Base-by-base conservation (phyloP, 768 basidiomycete genomes). In the Astraeus odoratus region DNA sequence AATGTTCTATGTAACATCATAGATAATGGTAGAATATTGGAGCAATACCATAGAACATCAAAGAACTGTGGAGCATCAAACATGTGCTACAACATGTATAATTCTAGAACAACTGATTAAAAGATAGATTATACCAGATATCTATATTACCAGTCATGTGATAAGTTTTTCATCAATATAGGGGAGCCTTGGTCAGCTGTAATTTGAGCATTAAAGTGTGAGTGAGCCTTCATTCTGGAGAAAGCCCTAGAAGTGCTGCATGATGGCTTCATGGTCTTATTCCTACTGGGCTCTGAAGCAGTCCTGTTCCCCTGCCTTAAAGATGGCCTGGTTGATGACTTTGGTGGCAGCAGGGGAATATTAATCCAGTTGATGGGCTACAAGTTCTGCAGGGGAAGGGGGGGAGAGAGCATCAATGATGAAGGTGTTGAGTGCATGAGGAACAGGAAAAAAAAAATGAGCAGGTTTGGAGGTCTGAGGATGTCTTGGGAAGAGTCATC, bases 401-500 rank as follows among this genome's bases (percentile, higher is more conserved):
- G 42, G 42, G 10, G 25, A 12, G 3, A 36, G 10, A 40, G 18
- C 16, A 51, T 24, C 36, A 49, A 40, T 0, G 18, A 35, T 18
- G 4, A 0, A 31, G 57, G 46, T 3, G n/a, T n/a, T n/a, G n/a
- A n/a, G n/a, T 45, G 33, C 3, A 12, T 22, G 5, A 51, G 52
- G 31, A 55, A 46, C 8, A 27, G 36, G 33, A 56, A 49, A 2
- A 24, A 34, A 5, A 53, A 53, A 26, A 56, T 50, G 5, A 51
- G 34, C 24, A 47, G 48, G 22, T 29, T 16, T 0, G 1, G 0
- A 0, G 51, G 22, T 0, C 29, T 19, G 23, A 47, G 54, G n/a
- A 26, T 25, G 0, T 59, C 59, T 10, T 56, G 30, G 0, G 55
- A 60, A 1, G 48, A 54, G 0, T 2, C 13, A 39, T 59, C 56